A percentile compares a stretch with the other conserved stretches of the same genome.
phyloP scores from a whole-genome alignment of 805 yeast genomes.

The Candida coleopterorum region DNA sequence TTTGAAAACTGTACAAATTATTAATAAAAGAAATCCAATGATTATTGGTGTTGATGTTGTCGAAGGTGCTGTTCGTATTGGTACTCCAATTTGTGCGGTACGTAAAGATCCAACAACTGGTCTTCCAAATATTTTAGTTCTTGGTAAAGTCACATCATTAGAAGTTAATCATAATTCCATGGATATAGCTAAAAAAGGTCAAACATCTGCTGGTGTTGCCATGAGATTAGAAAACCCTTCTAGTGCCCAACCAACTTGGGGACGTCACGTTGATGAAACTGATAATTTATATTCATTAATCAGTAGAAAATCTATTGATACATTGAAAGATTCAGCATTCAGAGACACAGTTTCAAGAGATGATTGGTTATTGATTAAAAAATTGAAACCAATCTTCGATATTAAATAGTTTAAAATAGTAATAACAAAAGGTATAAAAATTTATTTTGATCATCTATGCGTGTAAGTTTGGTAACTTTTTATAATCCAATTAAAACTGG shows the following conservation, averaged over 20 bases:
- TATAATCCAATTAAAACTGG: slow-evolving; percentile 3
- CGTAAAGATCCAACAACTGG: slow-evolving; percentile 83
- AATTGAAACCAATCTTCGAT: slow-evolving; percentile 83
- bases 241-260: slow-evolving; percentile 95
- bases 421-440: no score
- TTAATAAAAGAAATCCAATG: slow-evolving; percentile 98
- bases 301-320: slow-evolving; percentile 85
- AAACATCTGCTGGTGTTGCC: slow-evolving; percentile 97
- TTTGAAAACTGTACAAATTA: slow-evolving; percentile 88
- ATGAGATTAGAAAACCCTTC: slow-evolving; percentile 94
- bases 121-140: slow-evolving; percentile 59
- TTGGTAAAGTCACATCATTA: slow-evolving; percentile 88
- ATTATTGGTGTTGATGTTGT: slow-evolving; percentile 96
- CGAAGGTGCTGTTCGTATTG: slow-evolving; percentile 84
- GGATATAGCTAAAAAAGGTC: slow-evolving; percentile 83
- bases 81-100: slow-evolving; percentile 95
- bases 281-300: slow-evolving; percentile 89
- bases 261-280: slow-evolving; percentile 94
- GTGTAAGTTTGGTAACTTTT: neutral
- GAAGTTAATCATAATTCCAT: slow-evolving; percentile 92
- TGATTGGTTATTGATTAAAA: slow-evolving; percentile 90
- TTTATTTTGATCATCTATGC: neutral
- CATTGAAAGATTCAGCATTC: slow-evolving; percentile 98
- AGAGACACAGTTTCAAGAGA: slow-evolving; percentile 90
- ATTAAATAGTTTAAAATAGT: slow-evolving; percentile 52